Evolutionary conservation across 805 yeast species (phyloP).

Genomic region (Candida peoriensis): DNA sequence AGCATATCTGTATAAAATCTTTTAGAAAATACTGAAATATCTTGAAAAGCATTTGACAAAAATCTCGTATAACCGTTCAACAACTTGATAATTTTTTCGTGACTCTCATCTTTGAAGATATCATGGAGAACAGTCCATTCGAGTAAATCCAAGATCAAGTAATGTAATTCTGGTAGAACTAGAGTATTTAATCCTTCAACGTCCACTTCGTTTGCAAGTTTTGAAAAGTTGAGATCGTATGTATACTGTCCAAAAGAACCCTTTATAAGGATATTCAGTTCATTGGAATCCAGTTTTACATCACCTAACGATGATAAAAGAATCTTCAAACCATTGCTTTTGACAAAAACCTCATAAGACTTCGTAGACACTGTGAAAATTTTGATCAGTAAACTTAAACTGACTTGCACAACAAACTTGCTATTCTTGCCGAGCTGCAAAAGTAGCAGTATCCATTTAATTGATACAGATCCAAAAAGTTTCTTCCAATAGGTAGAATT

Average conservation of each 20-base stretch:
- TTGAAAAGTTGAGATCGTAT: slow-evolving; percentile 17
- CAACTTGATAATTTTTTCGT: slow-evolving; percentile 25
- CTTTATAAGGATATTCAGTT: slow-evolving; percentile 33
- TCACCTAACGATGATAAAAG: slow-evolving; percentile 41
- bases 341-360: slow-evolving; percentile 44
- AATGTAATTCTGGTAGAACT: slow-evolving; percentile 41
- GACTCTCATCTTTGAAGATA: slow-evolving; percentile 32
- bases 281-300: slow-evolving; percentile 31
- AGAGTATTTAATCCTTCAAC: slow-evolving; percentile 7
- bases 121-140: slow-evolving; percentile 34
- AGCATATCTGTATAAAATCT: slow-evolving; percentile 27
- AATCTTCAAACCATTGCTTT: slow-evolving; percentile 46
- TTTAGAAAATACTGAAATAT: slow-evolving; percentile 23
- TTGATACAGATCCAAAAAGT: slow-evolving; percentile 49
- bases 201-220: slow-evolving; percentile 9
- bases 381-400: slow-evolving; percentile 43
- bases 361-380: slow-evolving; percentile 44
- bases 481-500: slow-evolving; percentile 40
- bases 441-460: slow-evolving; percentile 62
- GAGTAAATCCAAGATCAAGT: slow-evolving; percentile 28
- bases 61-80: slow-evolving; percentile 22
- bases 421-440: slow-evolving; percentile 33
- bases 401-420: slow-evolving; percentile 24
- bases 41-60: slow-evolving; percentile 23
- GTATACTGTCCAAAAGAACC: slow-evolving; percentile 43